Evolutionary conservation across 2,329 filamentous ascomycete genomes (phyloP), one percentile per base, ranked within the genome.

Genomic region (Fusarium chlamydosporum): DNA sequence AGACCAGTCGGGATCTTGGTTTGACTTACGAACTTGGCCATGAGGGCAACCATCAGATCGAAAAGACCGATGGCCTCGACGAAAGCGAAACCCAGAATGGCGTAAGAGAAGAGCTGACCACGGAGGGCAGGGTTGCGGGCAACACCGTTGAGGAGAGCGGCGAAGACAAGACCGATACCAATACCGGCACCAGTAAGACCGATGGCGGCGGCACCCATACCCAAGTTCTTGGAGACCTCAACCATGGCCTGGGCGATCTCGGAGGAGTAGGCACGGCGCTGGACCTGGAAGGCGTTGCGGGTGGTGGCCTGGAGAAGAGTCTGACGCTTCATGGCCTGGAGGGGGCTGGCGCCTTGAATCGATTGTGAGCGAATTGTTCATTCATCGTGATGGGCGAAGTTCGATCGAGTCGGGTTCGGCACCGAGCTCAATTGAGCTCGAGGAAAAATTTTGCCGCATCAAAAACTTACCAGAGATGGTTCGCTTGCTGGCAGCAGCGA

Each of bases 51-150:
- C 91, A 94, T 94, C 80, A 93, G 90, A 80, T 93, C 91, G 90
- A 93, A 93, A 80, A 93, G 89, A 91, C 91, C 91, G 78, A 92
- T 93, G 85, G 93, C 92, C 84, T 96, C 93, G 84, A 94, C 92
- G 91, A 96, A 96, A 82, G 92, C 93, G 87, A 96, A 96, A 87
- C 93, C 92, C 81, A 96, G 87, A 92, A 96, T 95, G 89, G 92
- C 92, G 86, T 96, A 95, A 76, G 92, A 92, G 92, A 96, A 97
- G 80, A 97, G 92, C 89, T 96, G 93, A 82, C 92, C 93, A 86
- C 92, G 91, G 86, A 96, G 92, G 81, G 91, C 92, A 80, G 93
- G 93, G 92, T 97, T 97, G 87, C 93, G 92, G 87, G 93, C 92
- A 82, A 96, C 92, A 86, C 90, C 90, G 84, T 92, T 90, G 81